Base-by-base conservation (phyloP, 2,329 filamentous ascomycete genomes). In the Penicillium sp. region DNA sequence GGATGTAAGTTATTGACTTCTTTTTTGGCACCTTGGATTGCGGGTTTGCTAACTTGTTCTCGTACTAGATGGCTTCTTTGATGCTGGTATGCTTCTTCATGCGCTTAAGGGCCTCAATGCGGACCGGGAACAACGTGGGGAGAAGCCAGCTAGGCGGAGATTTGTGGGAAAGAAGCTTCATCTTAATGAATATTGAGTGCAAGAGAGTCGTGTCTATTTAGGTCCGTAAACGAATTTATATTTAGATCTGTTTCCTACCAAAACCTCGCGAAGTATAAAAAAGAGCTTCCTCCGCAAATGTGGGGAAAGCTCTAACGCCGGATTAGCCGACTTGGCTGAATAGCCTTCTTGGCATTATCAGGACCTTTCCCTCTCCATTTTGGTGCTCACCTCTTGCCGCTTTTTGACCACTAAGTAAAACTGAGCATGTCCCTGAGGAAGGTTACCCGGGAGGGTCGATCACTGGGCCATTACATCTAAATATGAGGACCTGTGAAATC, bases 51-150 rank as follows among this genome's bases (percentile, higher is more conserved):
- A 63, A 62, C 41, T 31, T 41, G 5, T 6, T 33, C 14, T 19
- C 42, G 47, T 26, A 44, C 12, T 69, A 96, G 92, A 97, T 79
- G 93, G 93, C 31, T 97, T 97, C 80, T 97, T 97, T 76, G 93
- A 97, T 71, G 91, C 93, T 0, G 93, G 93, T 14, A 96, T 97
- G 91, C 83, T 97, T 5, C 80, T 94, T 25, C 90, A 95, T 72
- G 91, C 91, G 1, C 84, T 96, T 55, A 92, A 92, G 70, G 88
- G 87, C 2, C 59, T 73, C 31, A 61, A 59, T 41, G 68, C 67
- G 25, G 67, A 73, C 42, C 67, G 68, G 44, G 73, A 74, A 45
- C 70, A 71, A 55, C 61, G 61, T 19, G 49, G 58, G 36, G 72
- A 77, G 17, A 73, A 74, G 52, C 67, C 73, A 9, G 68, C 65